Conservation (phyloP, 2,329 filamentous ascomycete species). For the Stemphylium beticola region DNA sequence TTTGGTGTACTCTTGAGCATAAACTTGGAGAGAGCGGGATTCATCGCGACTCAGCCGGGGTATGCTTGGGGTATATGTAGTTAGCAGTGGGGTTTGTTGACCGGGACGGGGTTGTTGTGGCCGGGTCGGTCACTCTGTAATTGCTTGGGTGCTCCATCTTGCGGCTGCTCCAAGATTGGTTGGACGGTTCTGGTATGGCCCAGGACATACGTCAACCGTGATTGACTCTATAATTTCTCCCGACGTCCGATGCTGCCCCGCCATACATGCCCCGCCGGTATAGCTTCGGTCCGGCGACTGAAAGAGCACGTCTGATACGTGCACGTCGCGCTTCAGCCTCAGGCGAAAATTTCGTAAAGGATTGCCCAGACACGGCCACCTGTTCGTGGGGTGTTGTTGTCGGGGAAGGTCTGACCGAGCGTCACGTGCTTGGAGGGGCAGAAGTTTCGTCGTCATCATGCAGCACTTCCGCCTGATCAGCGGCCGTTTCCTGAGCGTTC, state of each 20-base stretch:
- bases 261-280: constrained; percentile 33
- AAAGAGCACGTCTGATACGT: constrained; percentile 15
- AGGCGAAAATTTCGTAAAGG: constrained; percentile 11
- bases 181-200: constrained; percentile 4
- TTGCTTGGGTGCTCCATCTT: constrained; percentile 18
- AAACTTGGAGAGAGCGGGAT: constrained; percentile 49
- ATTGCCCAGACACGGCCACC: constrained; percentile 20
- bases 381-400: constrained; percentile 15
- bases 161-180: neutral
- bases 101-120: neutral
- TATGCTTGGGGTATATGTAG: constrained; percentile 36
- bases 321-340: constrained; percentile 12
- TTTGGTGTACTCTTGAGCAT: constrained; percentile 48
- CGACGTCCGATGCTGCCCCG: constrained; percentile 32
- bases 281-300: constrained; percentile 26
- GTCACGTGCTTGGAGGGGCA: constrained; percentile 21
- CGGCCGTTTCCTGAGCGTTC: constrained; percentile 3
- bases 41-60: constrained; percentile 35
- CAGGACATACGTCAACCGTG: constrained; percentile 26
- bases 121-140: neutral
- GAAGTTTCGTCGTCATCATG: constrained; percentile 24
- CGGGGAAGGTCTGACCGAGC: constrained; percentile 31
- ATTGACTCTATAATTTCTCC: constrained; percentile 46
- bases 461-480: constrained; percentile 24
- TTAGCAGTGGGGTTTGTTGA: constrained; percentile 13